Percentiles rank a stretch among this genome's conserved stretches.
phyloP scores from a whole-genome alignment of 805 yeast genomes.

The Candida xiaguanensis region DNA sequence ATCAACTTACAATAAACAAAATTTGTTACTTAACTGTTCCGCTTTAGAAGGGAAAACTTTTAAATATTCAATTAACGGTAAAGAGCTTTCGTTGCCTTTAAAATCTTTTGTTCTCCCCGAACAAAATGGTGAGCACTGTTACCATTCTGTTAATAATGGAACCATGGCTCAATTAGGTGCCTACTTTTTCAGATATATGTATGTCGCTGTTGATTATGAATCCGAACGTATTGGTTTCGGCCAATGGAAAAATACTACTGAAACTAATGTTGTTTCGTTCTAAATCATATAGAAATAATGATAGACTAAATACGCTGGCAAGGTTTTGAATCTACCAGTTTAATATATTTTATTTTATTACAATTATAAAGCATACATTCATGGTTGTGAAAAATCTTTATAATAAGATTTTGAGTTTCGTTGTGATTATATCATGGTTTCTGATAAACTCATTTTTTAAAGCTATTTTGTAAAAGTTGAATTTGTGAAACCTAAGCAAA shows the following conservation, averaged over 20 bases:
- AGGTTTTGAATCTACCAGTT: too few relatives aligned
- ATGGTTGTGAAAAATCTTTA: too few relatives aligned
- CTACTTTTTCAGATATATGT: conserved; percentile 2
- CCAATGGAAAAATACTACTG: background rate
- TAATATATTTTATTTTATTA: too few relatives aligned
- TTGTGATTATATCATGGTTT: too few relatives aligned
- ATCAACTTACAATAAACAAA: background rate
- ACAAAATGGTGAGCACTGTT: background rate
- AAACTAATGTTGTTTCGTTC: conserved; percentile 1
- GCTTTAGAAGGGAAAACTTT: background rate
- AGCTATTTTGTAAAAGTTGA: too few relatives aligned
- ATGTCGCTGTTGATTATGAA: conserved; percentile 2
- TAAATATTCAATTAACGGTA: background rate
- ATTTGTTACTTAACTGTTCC: background rate
- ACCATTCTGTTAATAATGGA: background rate
- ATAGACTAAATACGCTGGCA: too few relatives aligned
- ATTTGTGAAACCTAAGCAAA: too few relatives aligned
- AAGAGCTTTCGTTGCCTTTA: background rate
- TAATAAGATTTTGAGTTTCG: too few relatives aligned
- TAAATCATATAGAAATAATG: too few relatives aligned
- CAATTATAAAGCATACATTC: too few relatives aligned
- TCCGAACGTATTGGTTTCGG: background rate
- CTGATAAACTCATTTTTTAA: too few relatives aligned
- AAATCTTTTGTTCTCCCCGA: background rate
- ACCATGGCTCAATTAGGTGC: background rate